Base-by-base conservation (phyloP, 2,329 filamentous ascomycete genomes). In the Anisogramma anomala region DNA sequence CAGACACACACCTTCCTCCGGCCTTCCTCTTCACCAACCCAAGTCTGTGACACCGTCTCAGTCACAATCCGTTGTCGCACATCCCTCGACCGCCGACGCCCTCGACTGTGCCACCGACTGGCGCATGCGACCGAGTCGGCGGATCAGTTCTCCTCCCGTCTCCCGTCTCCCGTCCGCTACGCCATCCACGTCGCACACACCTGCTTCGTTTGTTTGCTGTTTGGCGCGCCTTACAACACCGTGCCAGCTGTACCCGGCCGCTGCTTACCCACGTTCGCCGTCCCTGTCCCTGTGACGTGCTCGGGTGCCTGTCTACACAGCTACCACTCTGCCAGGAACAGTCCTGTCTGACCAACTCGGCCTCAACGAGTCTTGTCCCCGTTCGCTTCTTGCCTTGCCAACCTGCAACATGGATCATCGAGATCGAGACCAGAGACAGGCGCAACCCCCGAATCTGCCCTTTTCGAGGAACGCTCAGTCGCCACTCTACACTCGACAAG, bases 381-480 rank as follows among this genome's bases (percentile, higher is more conserved):
- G 34, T 6, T 34, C 33, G 15, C 25, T 31, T 15, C n/a, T 17
- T 15, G 13, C 30, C 26, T 20, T 13, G 34, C 31, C 31, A 20
- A 30, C 31, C 38, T 19, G 13, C 32, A 48, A 41, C 15, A 48
- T 48, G 46, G 46, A 48, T 48, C 45, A 33, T 35, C 44, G 44
- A 44, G 59, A 33, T 38, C 44, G 44, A 44, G 59, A 61, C 49
- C 49, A 57, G 49, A 52, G 58, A 53, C 58, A 56, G 33, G 50
- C 56, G 39, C 53, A 55, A 41, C 53, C 55, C 37, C 51, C 53
- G 36, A 56, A 57, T 17, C 55, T 52, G 30, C 55, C 58, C 13
- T 60, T 55, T 32, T 52, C 56, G 36, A 55, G 57, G 46, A 60
- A 56, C 48, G 54, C 52, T 33, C 50, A 56, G 34, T 59, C 56